A percentile compares a stretch with the other conserved stretches of the same genome.
Evolutionary conservation across 345 rosid species (phyloP).

Genomic region (Diplotaxis tenuifolia): DNA sequence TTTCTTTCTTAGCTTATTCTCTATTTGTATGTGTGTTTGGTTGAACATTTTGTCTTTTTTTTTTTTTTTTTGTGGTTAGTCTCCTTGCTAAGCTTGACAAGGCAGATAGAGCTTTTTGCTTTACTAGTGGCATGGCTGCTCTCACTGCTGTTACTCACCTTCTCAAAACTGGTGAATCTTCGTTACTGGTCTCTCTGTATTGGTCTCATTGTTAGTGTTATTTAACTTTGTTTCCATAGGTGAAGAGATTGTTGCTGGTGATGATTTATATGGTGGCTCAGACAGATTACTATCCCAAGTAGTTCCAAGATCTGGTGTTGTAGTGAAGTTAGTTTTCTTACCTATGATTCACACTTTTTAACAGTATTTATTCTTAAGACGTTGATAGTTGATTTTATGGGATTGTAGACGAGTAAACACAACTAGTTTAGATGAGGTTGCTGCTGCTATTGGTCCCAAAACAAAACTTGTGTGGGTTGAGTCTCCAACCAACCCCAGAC

Average conservation of each 20-base stretch:
- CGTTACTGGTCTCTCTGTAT: not conserved
- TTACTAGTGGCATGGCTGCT: constrained; percentile 99
- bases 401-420: constrained; percentile 78
- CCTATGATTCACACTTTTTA: no score
- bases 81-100: constrained; percentile 92
- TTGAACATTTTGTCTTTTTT: not conserved
- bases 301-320: constrained; percentile 68
- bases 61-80: constrained; percentile 36
- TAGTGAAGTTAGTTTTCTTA: constrained; percentile 67
- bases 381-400: constrained; percentile 15
- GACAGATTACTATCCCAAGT: constrained; percentile 88
- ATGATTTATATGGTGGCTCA: constrained; percentile 92
- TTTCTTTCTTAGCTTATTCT: constrained; percentile 3
- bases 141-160: constrained; percentile 78
- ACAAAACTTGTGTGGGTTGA: constrained; percentile 94
- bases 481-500: constrained; percentile 91
- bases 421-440: constrained; percentile 65
- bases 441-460: constrained; percentile 66
- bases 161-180: constrained; percentile 55
- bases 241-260: constrained; percentile 88
- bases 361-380: no score
- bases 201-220: constrained; percentile 6
- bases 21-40: not conserved
- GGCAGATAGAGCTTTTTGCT: constrained; percentile 94
- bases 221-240: constrained; percentile 43